Percentiles rank a stretch among this genome's conserved stretches.
Conservation (phyloP, 176 grass and related monocot genomes). For the Themeda triandra region DNA sequence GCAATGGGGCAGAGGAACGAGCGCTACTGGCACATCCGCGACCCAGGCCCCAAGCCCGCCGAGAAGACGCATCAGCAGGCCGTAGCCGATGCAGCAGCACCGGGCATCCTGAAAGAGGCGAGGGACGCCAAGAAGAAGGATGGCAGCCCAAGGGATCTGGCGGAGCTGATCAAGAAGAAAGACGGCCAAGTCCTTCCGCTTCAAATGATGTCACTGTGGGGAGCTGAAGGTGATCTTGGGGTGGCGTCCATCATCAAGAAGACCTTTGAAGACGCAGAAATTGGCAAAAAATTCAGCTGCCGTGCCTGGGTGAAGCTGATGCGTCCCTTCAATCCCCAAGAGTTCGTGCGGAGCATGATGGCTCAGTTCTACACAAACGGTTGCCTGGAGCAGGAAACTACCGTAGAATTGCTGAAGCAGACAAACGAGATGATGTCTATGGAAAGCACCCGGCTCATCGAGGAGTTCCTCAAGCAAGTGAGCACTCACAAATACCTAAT, state of each 20-base stretch:
- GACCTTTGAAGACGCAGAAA: not conserved
- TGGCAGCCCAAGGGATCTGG: not conserved
- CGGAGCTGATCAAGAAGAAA: not conserved
- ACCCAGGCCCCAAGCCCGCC: not conserved
- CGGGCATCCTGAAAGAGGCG: not conserved
- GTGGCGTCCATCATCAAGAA: not conserved
- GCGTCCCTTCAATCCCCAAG: not conserved
- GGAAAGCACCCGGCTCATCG: too few species aligned
- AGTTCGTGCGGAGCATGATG: not conserved
- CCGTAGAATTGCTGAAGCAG: not conserved
- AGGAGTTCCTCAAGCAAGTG: not conserved
- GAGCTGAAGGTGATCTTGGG: not conserved
- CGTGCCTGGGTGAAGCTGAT: slow-evolving; percentile 16
- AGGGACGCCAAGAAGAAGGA: not conserved
- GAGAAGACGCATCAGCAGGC: not conserved
- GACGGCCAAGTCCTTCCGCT: not conserved
- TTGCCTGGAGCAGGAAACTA: not conserved
- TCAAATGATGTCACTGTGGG: slow-evolving; percentile 11
- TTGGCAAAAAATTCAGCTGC: not conserved
- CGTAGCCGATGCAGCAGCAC: not conserved
- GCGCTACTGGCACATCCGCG: not conserved
- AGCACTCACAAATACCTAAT: not conserved
- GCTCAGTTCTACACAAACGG: not conserved
- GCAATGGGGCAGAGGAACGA: slow-evolving; percentile 7
- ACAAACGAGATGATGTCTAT: not conserved